Conservation (phyloP, 2,329 filamentous ascomycete genomes). For the Aspergillus puulaauensis region DNA sequence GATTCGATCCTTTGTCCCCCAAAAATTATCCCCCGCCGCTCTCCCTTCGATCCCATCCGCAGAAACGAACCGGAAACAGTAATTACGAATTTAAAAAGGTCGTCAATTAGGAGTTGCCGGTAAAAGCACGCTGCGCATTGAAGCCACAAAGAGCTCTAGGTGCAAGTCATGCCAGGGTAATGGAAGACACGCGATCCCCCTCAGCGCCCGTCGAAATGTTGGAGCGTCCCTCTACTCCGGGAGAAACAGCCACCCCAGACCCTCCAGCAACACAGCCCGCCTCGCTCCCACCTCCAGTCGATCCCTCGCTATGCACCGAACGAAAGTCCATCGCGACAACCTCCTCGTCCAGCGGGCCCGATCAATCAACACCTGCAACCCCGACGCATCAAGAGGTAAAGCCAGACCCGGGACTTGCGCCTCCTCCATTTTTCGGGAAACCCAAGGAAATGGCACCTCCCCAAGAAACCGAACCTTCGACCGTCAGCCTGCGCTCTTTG, state of each 20-base stretch:
- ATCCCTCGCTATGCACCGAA: slow-evolving; percentile 25
- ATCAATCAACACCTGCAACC: slow-evolving; percentile 11
- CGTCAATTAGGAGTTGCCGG: not conserved
- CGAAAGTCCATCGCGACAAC: slow-evolving; percentile 25
- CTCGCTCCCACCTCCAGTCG: slow-evolving; percentile 26
- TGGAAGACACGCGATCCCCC: slow-evolving; percentile 31
- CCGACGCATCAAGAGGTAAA: slow-evolving; percentile 14
- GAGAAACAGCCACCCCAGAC: slow-evolving; percentile 25
- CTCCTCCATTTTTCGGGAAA: slow-evolving; percentile 4
- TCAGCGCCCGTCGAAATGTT: slow-evolving; percentile 27
- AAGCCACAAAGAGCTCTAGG: slow-evolving; percentile 6
- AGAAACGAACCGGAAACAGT: not conserved
- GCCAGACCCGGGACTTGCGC: slow-evolving; percentile 12
- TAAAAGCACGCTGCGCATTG: not conserved
- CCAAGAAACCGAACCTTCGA: slow-evolving; percentile 24
- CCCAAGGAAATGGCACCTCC: slow-evolving; percentile 18
- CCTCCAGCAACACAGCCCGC: slow-evolving; percentile 27
- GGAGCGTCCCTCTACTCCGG: slow-evolving; percentile 27
- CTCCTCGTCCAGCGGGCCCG: slow-evolving; percentile 19
- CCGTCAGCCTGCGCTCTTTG: slow-evolving; percentile 29
- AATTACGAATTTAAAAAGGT: not conserved
- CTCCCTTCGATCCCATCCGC: slow-evolving; percentile 6
- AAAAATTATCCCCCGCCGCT: slow-evolving; percentile 4
- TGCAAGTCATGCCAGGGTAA: slow-evolving; percentile 38
- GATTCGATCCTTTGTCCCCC: slow-evolving; percentile 13